Base-by-base conservation (phyloP, 2,329 filamentous ascomycete species). In the Beauveria sp. region DNA sequence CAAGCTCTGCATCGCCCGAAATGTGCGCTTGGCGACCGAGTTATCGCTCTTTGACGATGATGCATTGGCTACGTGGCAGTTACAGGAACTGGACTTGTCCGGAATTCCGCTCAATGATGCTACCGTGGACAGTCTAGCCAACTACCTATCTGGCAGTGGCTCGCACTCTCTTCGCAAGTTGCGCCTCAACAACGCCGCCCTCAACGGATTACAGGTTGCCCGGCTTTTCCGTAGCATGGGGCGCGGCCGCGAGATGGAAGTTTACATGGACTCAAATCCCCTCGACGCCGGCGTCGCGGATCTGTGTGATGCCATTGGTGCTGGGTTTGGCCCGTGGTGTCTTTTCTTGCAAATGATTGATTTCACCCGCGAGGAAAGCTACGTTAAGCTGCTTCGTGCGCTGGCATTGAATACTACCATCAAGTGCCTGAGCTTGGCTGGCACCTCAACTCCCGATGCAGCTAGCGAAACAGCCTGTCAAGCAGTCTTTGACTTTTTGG, bases 281-380 rank as follows among this genome's bases (percentile, higher is more conserved):
- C 71, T 85, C 3, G 82, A 84, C 61, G 72, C 76, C 12, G 80
- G 78, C 2, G 78, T 83, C 34, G 79, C 78, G 20, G 75, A 80
- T 56, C 70, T 84, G 59, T 80, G 79, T 24, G 72, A 74, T 22
- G 77, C 79, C 8, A 76, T 85, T 28, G 71, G 75, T 0, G 70
- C 73, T 57, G 78, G 77, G 16, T 76, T 77, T 63, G 79, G 79
- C 1, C 81, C 81, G 0, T 78, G 74, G 63, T 78, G 76, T 26
- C 70, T 84, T 24, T 79, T 80, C 64, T 70, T 84, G 63, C 79
- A 83, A 64, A 84, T 84, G 81, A 72, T 84, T n/a, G 80, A 84
- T 63, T 84, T 84, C 64, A 72, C 74, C 22, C 70, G 78, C 44
- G 82, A 84, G 66, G 68, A 68, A 10, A 82, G 76, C 66, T 85